Base-by-base conservation (phyloP, 805 yeast genomes). In the Yarrowia sp. region DNA sequence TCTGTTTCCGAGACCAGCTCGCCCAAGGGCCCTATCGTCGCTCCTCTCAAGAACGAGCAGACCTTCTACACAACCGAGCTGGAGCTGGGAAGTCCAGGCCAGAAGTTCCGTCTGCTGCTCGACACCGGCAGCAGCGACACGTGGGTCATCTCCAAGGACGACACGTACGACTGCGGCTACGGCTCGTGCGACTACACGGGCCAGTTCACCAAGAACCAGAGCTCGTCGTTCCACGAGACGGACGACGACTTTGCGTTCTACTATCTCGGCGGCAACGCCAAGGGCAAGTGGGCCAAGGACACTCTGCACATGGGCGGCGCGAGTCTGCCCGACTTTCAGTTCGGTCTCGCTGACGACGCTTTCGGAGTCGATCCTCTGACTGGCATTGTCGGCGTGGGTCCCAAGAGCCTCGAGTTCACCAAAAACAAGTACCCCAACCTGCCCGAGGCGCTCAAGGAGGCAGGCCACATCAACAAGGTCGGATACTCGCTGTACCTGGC, bases 111-210 rank as follows among this genome's bases (percentile, higher is more conserved):
- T 9, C 83, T 86, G 9, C 70, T 85, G 36, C 70, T 87, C n/a
- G 94, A 87, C 68, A 87, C 92, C 0, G 94, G 93, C 2, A 86
- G 91, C 0, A 80, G 88, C 0, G 93, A 87, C 70, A 73, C 88
- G 21, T 86, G 90, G 89, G 82, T 86, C 21, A 77, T 81, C 63
- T 75, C 78, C 25, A 47, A 31, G 29, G 70, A 79, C 10, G 29
- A 61, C 19, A 64, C 66, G 14, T 35, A 70, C 67, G 27, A 64
- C 62, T 61, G 63, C 41, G 64, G 66, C 16, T 31, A 32, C n/a
- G 39, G 60, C 13, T 46, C 61, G 4, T 36, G 42, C 14, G 47
- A 55, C 42, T 66, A 69, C 14, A 63, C 68, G 3, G 63, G 73
- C 6, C 46, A 65, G 12, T 74, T 70, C 58, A 71, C 72, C 64